Evolutionary conservation across 305 asterid species (phyloP), one percentile per base, ranked within the genome.

Genomic region (Fraxinus floribunda): DNA sequence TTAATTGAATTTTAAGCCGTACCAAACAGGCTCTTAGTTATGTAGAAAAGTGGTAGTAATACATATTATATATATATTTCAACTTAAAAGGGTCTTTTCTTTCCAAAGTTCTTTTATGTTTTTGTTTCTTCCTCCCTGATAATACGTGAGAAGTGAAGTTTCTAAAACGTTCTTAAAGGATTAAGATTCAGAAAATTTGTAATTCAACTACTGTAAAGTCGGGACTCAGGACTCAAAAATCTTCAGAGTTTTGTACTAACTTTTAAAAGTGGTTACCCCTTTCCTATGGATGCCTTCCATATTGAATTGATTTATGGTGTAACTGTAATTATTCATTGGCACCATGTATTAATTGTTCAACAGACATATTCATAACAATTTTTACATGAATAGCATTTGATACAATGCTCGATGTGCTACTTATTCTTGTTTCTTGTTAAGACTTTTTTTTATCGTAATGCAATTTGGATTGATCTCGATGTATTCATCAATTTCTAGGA

Each of bases 401-500:
- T 55, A 55, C 64, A 55, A 16, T 55, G 64, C 64, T 55, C 5
- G 24, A 55, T 55, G 64, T n/a, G 24, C 64, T 55, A 55, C 64
- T 55, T 55, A 5, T 55, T 55, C 64, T n/a, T 55, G 22, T 55
- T n/a, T n/a, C 64, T 55, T 55, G 9, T 55, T 55, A 5, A n/a
- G 60, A 15, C 60, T 15, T 41, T 1, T 41, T 41, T 13, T n/a
- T 34, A 24, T 80, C 29, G 3, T 82, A n/a, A 5, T 55, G 64
- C 24, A n/a, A 55, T 55, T 24, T 55, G 64, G 55, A 46, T 39
- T 36, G 30, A 78, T 78, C 10, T 38, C 66, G 36, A 75, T 60
- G 22, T 71, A 22, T 52, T 60, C 64, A 76, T 79, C 74, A n/a
- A 77, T 79, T 83, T 85, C 84, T 91, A 93, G 98, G 98, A 95